A percentile compares a stretch with the other conserved stretches of the same genome.
These are phyloP conservation scores for Grosmannia serpens DNA, from an alignment of 2,329 filamentous ascomycete genomes.

Conservation along the genomic window DNA sequence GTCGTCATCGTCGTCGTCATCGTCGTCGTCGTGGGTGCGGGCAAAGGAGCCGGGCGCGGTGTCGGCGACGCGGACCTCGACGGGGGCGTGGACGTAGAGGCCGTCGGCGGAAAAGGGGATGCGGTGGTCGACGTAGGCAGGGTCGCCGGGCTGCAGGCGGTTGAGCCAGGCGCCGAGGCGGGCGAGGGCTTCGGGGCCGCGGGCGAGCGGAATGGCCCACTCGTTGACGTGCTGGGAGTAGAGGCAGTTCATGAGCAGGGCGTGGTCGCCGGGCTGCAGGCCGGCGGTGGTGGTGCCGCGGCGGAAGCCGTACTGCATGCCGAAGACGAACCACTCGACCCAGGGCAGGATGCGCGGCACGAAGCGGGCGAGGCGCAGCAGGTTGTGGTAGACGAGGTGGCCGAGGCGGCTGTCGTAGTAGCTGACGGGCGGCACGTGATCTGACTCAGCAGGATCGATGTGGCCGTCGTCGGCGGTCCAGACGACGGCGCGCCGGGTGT, in stretches of 20 bases:
- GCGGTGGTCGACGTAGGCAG: constrained; percentile 41
- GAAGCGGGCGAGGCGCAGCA: constrained; percentile 70
- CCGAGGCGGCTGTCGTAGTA: constrained; percentile 78
- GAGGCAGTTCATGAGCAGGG: constrained; percentile 89
- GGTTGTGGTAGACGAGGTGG: constrained; percentile 83
- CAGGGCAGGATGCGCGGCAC: constrained; percentile 70
- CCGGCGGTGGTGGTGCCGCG: constrained; percentile 51
- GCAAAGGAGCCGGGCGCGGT: constrained; percentile 25
- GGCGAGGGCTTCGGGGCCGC: constrained; percentile 75
- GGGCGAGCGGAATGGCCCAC: constrained; percentile 81
- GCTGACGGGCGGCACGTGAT: constrained; percentile 43
- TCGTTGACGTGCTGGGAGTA: constrained; percentile 99
- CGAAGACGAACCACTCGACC: constrained; percentile 94
- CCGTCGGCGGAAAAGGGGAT: constrained; percentile 61
- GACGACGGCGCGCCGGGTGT: constrained; percentile 74
- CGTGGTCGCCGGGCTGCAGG: constrained; percentile 67
- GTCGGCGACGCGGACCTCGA: constrained; percentile 67
- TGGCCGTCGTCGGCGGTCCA: constrained; percentile 79
- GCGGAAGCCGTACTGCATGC: constrained; percentile 88
- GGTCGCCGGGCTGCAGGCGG: constrained; percentile 44
- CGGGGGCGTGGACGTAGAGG: constrained; percentile 64
- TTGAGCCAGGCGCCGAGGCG: constrained; percentile 81
- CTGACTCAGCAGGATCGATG: constrained; percentile 25
- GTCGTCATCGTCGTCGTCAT: constrained; percentile 2
- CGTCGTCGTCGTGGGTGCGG: constrained; percentile 19